Base-by-base conservation (phyloP, 2,329 filamentous ascomycete species). In the Ophiobolus disseminans region DNA sequence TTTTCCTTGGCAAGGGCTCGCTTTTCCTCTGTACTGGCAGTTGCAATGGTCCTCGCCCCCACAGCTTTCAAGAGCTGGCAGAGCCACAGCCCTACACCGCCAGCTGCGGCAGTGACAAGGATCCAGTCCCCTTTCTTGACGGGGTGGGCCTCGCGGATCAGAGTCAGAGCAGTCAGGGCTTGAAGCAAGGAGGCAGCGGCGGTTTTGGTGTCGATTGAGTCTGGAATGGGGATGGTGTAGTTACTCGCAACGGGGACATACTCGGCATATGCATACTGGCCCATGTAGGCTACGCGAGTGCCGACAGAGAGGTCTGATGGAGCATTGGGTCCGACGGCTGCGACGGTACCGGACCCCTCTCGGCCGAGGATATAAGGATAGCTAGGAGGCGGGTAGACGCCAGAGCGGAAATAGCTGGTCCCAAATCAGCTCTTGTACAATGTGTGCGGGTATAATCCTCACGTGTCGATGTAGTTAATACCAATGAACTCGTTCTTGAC, bases 401-500 rank as follows among this genome's bases (percentile, higher is more conserved):
- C 92, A 10, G 82, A 85, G 70, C 92, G 90, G 82, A 92, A 95
- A 76, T 96, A 96, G 30, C 81, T 85, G 54, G 3, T 35, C 17
- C 43, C 17, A 14, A 20, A 5, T n/a, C 6, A 22, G 30, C 2
- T 43, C 20, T 7, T 13, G 17, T 41, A 16, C 9, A 13, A 16
- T 17, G 7, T 16, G 20, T 3, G 36, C 9, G 36, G 19, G 36
- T 8, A n/a, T 20, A 20, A 28, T 22, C 4, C 65, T 54, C 72
- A 86, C 81, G 83, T 96, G 74, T 96, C 92, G 65, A 96, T 95
- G 76, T 83, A 96, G 76, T 96, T 96, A 53, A 96, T 78, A 50
- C 91, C 92, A 39, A 88, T 80, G 69, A 83, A 89, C 56, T 87
- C 84, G 73, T 96, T 96, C 74, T 87, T 88, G 49, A 96, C 83